A percentile compares a stretch with the other conserved stretches of the same genome.
Conservation (phyloP, 331 rosid genomes). For the Rhamnella rubrinervis region DNA sequence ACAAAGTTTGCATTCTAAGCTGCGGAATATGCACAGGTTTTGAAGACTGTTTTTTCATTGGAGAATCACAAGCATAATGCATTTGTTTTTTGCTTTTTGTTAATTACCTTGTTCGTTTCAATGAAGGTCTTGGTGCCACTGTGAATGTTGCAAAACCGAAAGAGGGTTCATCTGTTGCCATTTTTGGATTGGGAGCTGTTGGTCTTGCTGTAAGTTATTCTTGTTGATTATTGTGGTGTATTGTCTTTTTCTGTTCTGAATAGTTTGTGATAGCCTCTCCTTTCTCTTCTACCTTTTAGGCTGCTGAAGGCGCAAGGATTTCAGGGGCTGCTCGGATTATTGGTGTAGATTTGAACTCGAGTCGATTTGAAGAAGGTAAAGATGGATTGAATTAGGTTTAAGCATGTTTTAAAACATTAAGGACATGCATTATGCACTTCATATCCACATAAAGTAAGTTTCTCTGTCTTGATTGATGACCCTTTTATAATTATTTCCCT, state of each 20-base stretch:
- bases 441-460: background rate
- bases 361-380: constrained; percentile 31
- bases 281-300: constrained; percentile 12
- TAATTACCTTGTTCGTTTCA: background rate
- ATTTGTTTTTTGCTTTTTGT: background rate
- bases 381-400: background rate
- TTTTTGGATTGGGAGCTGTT: constrained; percentile 86
- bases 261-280: background rate
- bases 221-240: background rate
- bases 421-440: background rate
- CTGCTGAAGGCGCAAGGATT: constrained; percentile 44
- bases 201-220: constrained; percentile 74
- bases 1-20: constrained; percentile 83
- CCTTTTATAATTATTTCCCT: constrained; percentile 2
- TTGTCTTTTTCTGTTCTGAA: background rate
- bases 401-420: constrained; percentile 6
- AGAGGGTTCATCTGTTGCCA: constrained; percentile 62
- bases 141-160: constrained; percentile 83
- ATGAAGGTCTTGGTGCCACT: constrained; percentile 78
- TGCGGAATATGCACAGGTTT: constrained; percentile 84
- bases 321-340: constrained; percentile 37
- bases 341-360: constrained; percentile 31
- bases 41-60: background rate
- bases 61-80: background rate
- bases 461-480: background rate